Percentiles rank a stretch among this genome's conserved stretches.
phyloP scores from a whole-genome alignment of 1,284 basidiomycete species.

The Ganoderma sinense region DNA sequence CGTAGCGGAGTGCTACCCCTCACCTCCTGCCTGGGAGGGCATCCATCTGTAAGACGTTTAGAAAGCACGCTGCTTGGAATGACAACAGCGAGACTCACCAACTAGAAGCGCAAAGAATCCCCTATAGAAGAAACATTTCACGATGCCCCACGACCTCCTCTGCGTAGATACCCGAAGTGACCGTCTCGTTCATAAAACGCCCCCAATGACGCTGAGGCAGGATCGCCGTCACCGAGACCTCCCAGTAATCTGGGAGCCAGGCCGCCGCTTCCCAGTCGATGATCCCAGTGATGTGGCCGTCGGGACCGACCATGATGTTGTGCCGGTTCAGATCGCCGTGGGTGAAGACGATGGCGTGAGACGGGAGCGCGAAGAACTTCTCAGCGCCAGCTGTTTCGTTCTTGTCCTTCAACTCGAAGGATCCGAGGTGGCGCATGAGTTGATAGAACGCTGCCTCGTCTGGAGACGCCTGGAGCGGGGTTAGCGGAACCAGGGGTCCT shows the following conservation, averaged over 20 bases:
- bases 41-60: not conserved
- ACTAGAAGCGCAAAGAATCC: not conserved
- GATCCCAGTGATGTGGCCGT: not conserved
- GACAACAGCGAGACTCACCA: not conserved
- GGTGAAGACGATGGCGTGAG: constrained; percentile 20
- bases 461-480: constrained; percentile 3
- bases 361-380: constrained; percentile 10
- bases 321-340: constrained; percentile 1
- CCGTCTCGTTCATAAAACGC: constrained; percentile 12
- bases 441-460: constrained; percentile 21
- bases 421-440: constrained; percentile 5
- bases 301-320: constrained; percentile 4
- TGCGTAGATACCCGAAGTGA: constrained; percentile 1
- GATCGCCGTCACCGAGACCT: constrained; percentile 9
- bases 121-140: not conserved
- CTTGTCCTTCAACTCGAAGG: not conserved
- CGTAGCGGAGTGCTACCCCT: no score
- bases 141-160: constrained; percentile 7
- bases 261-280: not conserved
- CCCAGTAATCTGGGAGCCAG: constrained; percentile 4
- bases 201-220: constrained; percentile 8
- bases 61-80: not conserved
- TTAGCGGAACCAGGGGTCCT: constrained; percentile 13
- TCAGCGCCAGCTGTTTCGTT: constrained; percentile 1
- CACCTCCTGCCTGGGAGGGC: not conserved